phyloP scores from a whole-genome alignment of 225 moss, liverwort and hornwort species.

The Asterella californica region DNA sequence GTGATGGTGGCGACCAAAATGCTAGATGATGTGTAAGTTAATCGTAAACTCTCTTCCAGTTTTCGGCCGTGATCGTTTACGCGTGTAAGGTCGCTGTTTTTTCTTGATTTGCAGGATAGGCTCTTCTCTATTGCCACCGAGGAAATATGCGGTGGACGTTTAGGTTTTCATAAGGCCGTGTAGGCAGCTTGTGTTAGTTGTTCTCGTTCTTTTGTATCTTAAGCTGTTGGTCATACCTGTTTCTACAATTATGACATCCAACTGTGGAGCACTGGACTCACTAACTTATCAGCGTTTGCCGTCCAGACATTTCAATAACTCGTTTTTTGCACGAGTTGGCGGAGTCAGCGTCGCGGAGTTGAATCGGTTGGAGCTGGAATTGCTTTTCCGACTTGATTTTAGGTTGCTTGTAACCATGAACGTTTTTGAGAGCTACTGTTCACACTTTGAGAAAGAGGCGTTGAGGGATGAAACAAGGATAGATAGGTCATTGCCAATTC shows the following conservation, averaged over 20 bases:
- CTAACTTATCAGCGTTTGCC: background rate
- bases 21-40: constrained; percentile 88
- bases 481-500: constrained; percentile 59
- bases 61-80: background rate
- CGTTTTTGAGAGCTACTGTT: constrained; percentile 89
- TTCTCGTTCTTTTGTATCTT: background rate
- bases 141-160: background rate
- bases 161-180: background rate
- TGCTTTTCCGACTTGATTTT: constrained; percentile 82
- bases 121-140: background rate
- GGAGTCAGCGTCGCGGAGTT: constrained; percentile 79
- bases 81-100: too few relatives aligned
- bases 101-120: background rate
- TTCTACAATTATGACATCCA: too few relatives aligned
- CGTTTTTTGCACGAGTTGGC: constrained; percentile 90
- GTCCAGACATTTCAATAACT: constrained; percentile 93
- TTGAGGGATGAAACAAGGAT: constrained; percentile 50
- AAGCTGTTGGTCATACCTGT: too few relatives aligned
- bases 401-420: constrained; percentile 64
- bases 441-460: constrained; percentile 79
- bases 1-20: constrained; percentile 97
- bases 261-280: too few relatives aligned
- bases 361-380: constrained; percentile 82
- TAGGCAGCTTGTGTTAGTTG: background rate
- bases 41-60: background rate